These are phyloP conservation scores for Fusarium poae DNA, from an alignment of 2,329 filamentous ascomycete genomes.

Conservation along the genomic window DNA sequence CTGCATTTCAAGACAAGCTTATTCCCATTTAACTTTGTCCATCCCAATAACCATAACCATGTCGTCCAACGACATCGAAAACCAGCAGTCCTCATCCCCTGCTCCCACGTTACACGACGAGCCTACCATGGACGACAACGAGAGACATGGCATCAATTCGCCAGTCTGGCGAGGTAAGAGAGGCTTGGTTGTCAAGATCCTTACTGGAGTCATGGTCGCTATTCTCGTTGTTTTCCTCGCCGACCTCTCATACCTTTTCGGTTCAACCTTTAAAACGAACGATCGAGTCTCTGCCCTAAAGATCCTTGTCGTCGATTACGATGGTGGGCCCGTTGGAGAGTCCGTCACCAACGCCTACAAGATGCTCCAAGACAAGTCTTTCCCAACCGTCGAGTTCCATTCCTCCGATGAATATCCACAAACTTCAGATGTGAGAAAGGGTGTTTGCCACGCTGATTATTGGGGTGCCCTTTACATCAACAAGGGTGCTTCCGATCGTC, in stretches of 20 bases:
- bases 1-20: slow-evolving; percentile 3
- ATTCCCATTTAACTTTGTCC: neutral
- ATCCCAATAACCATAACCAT: neutral
- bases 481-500: slow-evolving; percentile 50
- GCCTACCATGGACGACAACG: neutral
- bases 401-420: slow-evolving; percentile 46
- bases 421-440: slow-evolving; percentile 46
- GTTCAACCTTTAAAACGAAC: slow-evolving; percentile 47
- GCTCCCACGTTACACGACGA: slow-evolving; percentile 36
- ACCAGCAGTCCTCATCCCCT: slow-evolving; percentile 29
- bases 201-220: slow-evolving; percentile 32
- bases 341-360: slow-evolving; percentile 53
- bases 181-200: slow-evolving; percentile 22
- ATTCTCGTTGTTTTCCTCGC: slow-evolving; percentile 43
- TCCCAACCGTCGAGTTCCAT: slow-evolving; percentile 52
- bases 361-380: slow-evolving; percentile 48
- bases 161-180: slow-evolving; percentile 26
- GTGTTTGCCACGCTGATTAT: slow-evolving; percentile 54
- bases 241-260: slow-evolving; percentile 53
- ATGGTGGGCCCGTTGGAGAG: slow-evolving; percentile 52
- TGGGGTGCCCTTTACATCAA: slow-evolving; percentile 56
- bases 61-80: slow-evolving; percentile 16
- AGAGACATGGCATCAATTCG: slow-evolving; percentile 26
- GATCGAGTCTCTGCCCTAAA: slow-evolving; percentile 46
- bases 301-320: slow-evolving; percentile 51